These are phyloP conservation scores for Pouteria campechiana DNA, from an alignment of 179 eudicot species.

Conservation along the genomic window DNA sequence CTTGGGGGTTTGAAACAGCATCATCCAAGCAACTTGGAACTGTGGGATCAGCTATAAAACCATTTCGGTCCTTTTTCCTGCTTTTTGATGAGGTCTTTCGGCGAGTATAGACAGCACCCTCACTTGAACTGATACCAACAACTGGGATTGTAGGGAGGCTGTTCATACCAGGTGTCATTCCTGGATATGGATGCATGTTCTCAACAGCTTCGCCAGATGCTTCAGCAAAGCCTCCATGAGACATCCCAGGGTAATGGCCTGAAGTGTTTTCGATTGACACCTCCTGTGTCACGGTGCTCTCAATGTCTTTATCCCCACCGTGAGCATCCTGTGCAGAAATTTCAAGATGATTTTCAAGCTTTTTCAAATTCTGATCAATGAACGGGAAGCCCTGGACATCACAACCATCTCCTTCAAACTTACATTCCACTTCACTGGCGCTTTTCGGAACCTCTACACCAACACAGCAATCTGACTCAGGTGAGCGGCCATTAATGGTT, in stretches of 20 bases:
- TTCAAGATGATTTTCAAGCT: no score
- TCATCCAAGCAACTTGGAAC: no score
- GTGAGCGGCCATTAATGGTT: slow-evolving; percentile 12
- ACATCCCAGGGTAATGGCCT: slow-evolving; percentile 9
- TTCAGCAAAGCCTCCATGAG: slow-evolving; percentile 17
- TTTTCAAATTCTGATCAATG: no score
- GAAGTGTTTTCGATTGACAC: slow-evolving; percentile 6
- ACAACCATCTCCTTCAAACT: slow-evolving; percentile 8
- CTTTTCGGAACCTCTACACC: not conserved
- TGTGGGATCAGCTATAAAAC: no score
- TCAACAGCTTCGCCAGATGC: slow-evolving; percentile 16
- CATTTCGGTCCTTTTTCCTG: no score
- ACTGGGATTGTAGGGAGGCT: slow-evolving; percentile 57
- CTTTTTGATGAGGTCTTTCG: no score
- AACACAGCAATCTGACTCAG: slow-evolving; percentile 10
- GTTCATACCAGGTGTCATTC: slow-evolving; percentile 95
- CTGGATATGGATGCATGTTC: slow-evolving; percentile 40
- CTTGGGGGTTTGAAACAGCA: no score
- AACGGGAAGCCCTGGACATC: slow-evolving; percentile 7
- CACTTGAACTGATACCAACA: slow-evolving; percentile 19
- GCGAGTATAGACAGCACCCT: no score
- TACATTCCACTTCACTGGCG: slow-evolving; percentile 7
- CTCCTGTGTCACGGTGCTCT: slow-evolving; percentile 1
- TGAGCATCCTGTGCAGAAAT: slow-evolving; percentile 1
- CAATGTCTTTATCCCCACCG: slow-evolving; percentile 4